phyloP scores from a whole-genome alignment of 2,329 filamentous ascomycete species.

The Trichophyton mentagrophytes region DNA sequence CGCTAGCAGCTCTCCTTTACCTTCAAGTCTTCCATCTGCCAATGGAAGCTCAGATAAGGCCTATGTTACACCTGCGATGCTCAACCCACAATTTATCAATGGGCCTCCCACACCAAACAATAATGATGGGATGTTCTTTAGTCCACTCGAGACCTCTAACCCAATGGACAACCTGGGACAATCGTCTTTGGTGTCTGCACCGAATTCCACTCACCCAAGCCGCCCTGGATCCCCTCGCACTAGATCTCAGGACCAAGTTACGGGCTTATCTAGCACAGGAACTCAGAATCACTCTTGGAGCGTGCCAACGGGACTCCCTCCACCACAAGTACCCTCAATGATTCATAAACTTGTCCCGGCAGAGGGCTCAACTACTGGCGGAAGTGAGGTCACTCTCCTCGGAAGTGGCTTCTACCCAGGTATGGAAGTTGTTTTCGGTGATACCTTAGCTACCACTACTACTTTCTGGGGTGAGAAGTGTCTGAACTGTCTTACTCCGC shows the following conservation, averaged over 20 bases:
- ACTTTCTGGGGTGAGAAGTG: constrained; percentile 70
- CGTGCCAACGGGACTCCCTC: constrained; percentile 39
- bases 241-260: constrained; percentile 28
- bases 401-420: constrained; percentile 68
- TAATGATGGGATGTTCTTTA: constrained; percentile 48
- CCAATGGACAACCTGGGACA: constrained; percentile 54
- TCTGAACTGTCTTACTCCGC: constrained; percentile 66
- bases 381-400: constrained; percentile 75
- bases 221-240: constrained; percentile 57
- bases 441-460: constrained; percentile 54
- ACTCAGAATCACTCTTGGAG: constrained; percentile 40
- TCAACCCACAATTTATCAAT: constrained; percentile 40
- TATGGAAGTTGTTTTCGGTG: constrained; percentile 76
- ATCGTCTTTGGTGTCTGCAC: constrained; percentile 56
- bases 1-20: constrained; percentile 30
- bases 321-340: constrained; percentile 44
- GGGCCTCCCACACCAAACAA: constrained; percentile 55
- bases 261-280: constrained; percentile 27
- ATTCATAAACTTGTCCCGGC: constrained; percentile 75
- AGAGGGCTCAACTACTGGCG: constrained; percentile 69
- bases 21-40: constrained; percentile 24
- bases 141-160: constrained; percentile 45
- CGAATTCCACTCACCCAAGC: constrained; percentile 60
- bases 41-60: constrained; percentile 33
- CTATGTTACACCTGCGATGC: constrained; percentile 34